Evolutionary conservation across 495 filamentous ascomycete genomes (phyloP), one percentile per base, ranked within the genome.

Genomic region (Parachaetomium inaequale): DNA sequence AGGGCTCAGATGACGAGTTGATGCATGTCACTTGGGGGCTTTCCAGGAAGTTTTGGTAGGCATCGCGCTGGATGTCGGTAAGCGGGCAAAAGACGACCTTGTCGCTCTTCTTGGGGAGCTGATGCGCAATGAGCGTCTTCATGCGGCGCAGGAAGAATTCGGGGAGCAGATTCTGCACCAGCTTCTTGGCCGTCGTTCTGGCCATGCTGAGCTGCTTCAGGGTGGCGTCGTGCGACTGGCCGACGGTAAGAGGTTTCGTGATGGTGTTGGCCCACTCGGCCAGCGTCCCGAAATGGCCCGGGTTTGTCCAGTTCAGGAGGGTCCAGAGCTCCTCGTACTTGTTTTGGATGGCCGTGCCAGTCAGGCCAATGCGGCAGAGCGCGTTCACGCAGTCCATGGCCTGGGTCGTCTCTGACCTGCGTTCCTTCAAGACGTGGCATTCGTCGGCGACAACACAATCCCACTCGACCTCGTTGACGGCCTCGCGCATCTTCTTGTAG

Each of bases 241-340:
- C 95, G 43, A 91, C 78, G 63, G 86, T 91, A 32, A 98, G 78
- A 2, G 94, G 94, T 19, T 85, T 80, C 32, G 87, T 85, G 59
- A 98, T 91, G 51, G 82, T 82, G 31, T 80, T 78, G 66, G 85
- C 89, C 94, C 94, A 98, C 21, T 87, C 85, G 17, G 80, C 79
- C 11, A 90, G 75, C 0, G 91, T 88, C 3, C 94, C 94, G 63
- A 97, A 87, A 38, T 82, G 78, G 0, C 94, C 95, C 1, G 94
- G 94, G 68, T 96, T 96, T 1, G 92, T 92, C 94, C 94, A 98
- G 74, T 98, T 97, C 14, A 98, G 77, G 4, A 98, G 79, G 4
- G 92, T 94, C 94, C 94, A 98, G 2, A 98, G 82, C 73, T 98
- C 95, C 68, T 96, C 91, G 71, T 98, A 98, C 65, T 92, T 93